Evolutionary conservation across 495 filamentous ascomycete species (phyloP).

Genomic region (Choiromyces venosus): DNA sequence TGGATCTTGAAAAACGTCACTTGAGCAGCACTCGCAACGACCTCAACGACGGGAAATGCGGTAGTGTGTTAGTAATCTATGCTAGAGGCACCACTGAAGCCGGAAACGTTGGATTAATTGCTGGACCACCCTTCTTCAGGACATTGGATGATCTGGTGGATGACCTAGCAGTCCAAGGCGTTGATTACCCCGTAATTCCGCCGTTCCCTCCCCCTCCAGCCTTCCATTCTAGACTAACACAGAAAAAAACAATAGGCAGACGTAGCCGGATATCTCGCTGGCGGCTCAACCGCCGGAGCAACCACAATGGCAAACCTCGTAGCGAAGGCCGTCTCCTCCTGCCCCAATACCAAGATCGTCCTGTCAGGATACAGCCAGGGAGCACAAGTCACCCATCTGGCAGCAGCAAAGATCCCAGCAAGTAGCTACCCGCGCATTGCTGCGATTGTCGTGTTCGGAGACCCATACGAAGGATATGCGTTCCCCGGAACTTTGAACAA

Average conservation of each 20-base stretch:
- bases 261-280: conserved; percentile 48
- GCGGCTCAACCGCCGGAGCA: conserved; percentile 47
- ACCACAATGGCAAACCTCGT: conserved; percentile 50
- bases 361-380: conserved; percentile 52
- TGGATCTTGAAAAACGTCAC: conserved; percentile 28
- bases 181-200: conserved; percentile 51
- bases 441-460: conserved; percentile 56
- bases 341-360: conserved; percentile 59
- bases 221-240: not conserved
- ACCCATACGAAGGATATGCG: conserved; percentile 48
- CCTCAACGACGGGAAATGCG: conserved; percentile 47
- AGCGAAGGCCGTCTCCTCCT: conserved; percentile 48
- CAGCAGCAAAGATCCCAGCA: conserved; percentile 26
- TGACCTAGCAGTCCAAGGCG: conserved; percentile 53
- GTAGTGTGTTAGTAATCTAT: conserved; percentile 54
- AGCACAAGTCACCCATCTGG: conserved; percentile 31
- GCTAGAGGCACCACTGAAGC: conserved; percentile 55
- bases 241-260: no score
- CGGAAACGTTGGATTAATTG: conserved; percentile 54
- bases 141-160: conserved; percentile 45
- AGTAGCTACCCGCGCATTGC: conserved; percentile 48
- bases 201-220: not conserved
- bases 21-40: conserved; percentile 47
- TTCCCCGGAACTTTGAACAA: conserved; percentile 47
- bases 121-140: conserved; percentile 53